Base-by-base conservation (phyloP, 768 basidiomycete genomes). In the Russula ochroleuca region DNA sequence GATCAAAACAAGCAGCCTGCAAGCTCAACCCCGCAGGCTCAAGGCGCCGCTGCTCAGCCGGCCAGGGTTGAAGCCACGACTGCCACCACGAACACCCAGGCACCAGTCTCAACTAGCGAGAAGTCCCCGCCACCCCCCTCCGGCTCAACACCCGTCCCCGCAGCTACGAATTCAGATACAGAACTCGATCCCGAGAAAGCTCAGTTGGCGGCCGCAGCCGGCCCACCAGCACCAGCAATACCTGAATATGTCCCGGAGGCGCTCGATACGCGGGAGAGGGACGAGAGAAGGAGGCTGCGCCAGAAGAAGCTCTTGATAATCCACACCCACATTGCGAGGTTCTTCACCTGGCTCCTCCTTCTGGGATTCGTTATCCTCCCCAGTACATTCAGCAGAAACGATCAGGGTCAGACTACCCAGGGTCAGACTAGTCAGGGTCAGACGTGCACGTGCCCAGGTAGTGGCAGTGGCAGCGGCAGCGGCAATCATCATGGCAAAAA, bases 341-440 rank as follows among this genome's bases (percentile, higher is more conserved):
- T 54, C 53, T 38, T 54, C 37, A 25, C 53, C 33, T 54, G 53
- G 53, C 25, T 54, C 21, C 53, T 54, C 3, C 53, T 54, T 37
- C 21, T 54, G 8, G 53, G 14, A 8, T 54, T 54, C 37, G 53
- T 54, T 25, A 54, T 54, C 37, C 53, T 54, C 15, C 53, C 53
- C 13, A n/a, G 53, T 14, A 54, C 53, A 13, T 54, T 54, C 23
- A 38, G 13, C 52, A 21, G 35, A 15, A 0, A 5, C 13, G 23
- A 37, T 33, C 8, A 2, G 19, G 10, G 5, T n/a, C n/a, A n/a
- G n/a, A n/a, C n/a, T n/a, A n/a, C n/a, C n/a, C n/a, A n/a, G n/a
- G n/a, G n/a, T n/a, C n/a, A n/a, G n/a, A n/a, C n/a, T n/a, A n/a
- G n/a, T n/a, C n/a, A n/a, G n/a, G n/a, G n/a, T n/a, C n/a, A n/a